These are phyloP conservation scores for Phytophthora idaei DNA, from an alignment of 352 stramenopile genomes.

Conservation along the genomic window DNA sequence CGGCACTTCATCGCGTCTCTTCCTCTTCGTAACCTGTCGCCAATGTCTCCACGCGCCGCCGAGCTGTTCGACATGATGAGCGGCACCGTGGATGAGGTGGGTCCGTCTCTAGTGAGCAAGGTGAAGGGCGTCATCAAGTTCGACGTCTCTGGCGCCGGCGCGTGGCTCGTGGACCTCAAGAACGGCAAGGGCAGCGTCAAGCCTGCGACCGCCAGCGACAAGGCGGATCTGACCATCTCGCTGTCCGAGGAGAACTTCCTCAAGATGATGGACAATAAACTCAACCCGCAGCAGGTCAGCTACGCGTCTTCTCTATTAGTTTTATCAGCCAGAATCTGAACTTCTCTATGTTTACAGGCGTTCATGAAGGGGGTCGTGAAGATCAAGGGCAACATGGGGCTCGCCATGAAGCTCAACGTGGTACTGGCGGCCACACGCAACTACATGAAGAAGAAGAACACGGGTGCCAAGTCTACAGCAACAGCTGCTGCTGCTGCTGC, in stretches of 20 bases:
- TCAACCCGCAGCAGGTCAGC: constrained; percentile 87
- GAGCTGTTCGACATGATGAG: constrained; percentile 80
- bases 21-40: not conserved
- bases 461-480: constrained; percentile 23
- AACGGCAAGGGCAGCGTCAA: constrained; percentile 72
- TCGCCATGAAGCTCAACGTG: constrained; percentile 94
- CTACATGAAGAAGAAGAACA: constrained; percentile 76
- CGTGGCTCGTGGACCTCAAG: constrained; percentile 84
- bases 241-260: constrained; percentile 80
- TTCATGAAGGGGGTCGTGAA: constrained; percentile 96
- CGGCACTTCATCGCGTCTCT: not conserved
- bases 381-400: constrained; percentile 95
- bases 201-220: constrained; percentile 48
- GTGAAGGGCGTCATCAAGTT: constrained; percentile 87
- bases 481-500: constrained; percentile 19
- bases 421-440: constrained; percentile 86
- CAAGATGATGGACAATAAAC: constrained; percentile 84
- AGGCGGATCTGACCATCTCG: constrained; percentile 80
- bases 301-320: not conserved
- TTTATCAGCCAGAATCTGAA: not conserved
- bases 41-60: constrained; percentile 49
- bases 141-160: constrained; percentile 66
- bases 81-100: constrained; percentile 67
- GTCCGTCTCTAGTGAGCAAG: constrained; percentile 71
- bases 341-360: constrained; percentile 39